phyloP scores from a whole-genome alignment of 805 yeast species.

The Metschnikowia chrysomelidarum region DNA sequence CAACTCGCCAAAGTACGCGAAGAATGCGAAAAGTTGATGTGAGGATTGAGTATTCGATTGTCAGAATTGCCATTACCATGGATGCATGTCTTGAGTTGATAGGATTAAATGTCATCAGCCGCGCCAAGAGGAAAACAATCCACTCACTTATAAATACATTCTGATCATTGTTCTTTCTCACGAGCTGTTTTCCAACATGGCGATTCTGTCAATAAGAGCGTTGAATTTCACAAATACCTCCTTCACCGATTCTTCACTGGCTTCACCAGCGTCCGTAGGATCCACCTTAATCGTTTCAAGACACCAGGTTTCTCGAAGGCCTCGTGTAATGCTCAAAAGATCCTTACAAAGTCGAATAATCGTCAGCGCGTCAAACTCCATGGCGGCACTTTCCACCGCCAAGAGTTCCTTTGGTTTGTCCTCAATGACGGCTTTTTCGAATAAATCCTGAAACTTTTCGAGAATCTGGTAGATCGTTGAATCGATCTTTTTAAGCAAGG shows the following conservation, averaged over 20 bases:
- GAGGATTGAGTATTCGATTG: no score
- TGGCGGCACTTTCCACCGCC: slow-evolving; percentile 55
- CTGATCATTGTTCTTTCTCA: no score
- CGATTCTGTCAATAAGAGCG: slow-evolving; percentile 16
- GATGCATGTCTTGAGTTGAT: neutral
- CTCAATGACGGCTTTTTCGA: slow-evolving; percentile 44
- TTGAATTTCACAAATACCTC: slow-evolving; percentile 31
- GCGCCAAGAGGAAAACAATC: no score
- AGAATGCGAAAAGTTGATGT: no score
- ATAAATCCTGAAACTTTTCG: slow-evolving; percentile 51
- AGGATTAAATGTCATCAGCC: no score
- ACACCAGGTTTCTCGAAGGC: slow-evolving; percentile 56
- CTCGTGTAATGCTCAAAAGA: slow-evolving; percentile 46
- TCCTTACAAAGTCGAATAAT: slow-evolving; percentile 55
- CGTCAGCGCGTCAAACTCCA: slow-evolving; percentile 51
- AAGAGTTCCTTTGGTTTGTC: slow-evolving; percentile 41
- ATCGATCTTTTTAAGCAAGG: slow-evolving; percentile 48
- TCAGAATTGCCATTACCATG: no score
- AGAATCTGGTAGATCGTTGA: slow-evolving; percentile 49
- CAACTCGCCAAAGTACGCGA: no score
- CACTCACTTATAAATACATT: no score
- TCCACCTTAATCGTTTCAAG: slow-evolving; percentile 49
- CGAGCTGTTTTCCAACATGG: slow-evolving; percentile 10
- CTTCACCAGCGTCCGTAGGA: slow-evolving; percentile 14
- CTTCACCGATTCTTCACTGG: slow-evolving; percentile 22